Evolutionary conservation across 176 grass and related monocot species (phyloP), one percentile per base, ranked within the genome.

Genomic region (Avena atlantica): DNA sequence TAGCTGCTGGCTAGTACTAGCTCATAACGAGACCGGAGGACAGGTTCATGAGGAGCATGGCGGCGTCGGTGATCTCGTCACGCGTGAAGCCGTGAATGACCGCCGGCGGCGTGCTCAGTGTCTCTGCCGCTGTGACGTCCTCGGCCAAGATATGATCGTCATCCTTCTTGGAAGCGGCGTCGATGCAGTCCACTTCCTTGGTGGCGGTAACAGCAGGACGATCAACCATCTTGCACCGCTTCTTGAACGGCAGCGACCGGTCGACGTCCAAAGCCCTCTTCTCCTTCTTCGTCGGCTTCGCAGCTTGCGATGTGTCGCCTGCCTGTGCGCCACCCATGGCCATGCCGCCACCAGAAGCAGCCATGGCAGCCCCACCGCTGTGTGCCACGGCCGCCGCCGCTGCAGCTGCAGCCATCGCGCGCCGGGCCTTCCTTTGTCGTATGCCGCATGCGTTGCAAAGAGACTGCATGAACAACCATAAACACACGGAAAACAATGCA

Each of bases 401-500:
- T 2, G 83, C 85, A 8, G 89, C 93, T 2, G 83, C 85, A 8
- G 89, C 90, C 92, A 92, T 89, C 2, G 93, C 97, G 31, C 97
- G 87, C 62, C 97, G 79, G 2, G 94, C 97, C 86, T 99, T 99
- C 93, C 97, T 91, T 89, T 99, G 97, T 65, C 97, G 86, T 82
- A 99, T 99, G 51, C 97, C 97, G 5, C 97, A 99, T 42, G 97
- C 97, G 76, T 99, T 99, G 79, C 97, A 99, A 58, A 99, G 97
- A 36, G 97, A 99, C 97, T 99, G 94, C 87, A 93, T 94, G 94
- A 88, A 93, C 61, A 88, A 93, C 61, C 81, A 81, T 73, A 64
- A 55, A 66, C 36, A 24, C 20, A 55, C 19, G 60, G 87, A 71
- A 42, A 20, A 73, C 5, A 37, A 67, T 50, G 67, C 14, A 60